A percentile compares a stretch with the other conserved stretches of the same genome.
Evolutionary conservation across 108 stramenopile species (phyloP).

Genomic region (Cyclotella baltica): DNA sequence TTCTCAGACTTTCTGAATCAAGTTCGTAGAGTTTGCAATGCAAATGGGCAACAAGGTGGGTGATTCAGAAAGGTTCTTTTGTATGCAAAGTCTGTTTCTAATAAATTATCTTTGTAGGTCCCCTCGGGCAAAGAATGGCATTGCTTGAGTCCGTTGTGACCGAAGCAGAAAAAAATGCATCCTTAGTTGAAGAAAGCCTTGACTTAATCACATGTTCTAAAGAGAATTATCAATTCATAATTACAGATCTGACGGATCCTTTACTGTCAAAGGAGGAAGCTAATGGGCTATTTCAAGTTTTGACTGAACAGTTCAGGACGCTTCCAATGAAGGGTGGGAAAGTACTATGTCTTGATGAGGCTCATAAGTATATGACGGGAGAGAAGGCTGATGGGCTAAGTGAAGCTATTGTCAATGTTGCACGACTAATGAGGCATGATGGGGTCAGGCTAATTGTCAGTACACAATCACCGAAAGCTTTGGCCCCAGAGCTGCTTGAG

Average conservation of each 20-base stretch:
- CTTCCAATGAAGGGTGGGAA: constrained; percentile 33
- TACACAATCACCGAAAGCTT: constrained; percentile 45
- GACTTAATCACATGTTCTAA: constrained; percentile 19
- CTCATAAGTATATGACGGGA: constrained; percentile 45
- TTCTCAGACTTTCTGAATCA: constrained; percentile 33
- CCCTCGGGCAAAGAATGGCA: constrained; percentile 44
- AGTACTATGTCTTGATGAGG: constrained; percentile 51
- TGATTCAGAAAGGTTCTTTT: no score
- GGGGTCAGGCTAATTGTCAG: constrained; percentile 43
- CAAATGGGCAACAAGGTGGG: constrained; percentile 22
- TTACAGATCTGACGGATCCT: constrained; percentile 56
- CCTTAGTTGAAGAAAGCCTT: constrained; percentile 21
- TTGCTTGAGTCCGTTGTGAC: constrained; percentile 42
- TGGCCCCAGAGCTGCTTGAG: constrained; percentile 47
- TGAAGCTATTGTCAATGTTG: constrained; percentile 48
- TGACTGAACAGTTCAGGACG: constrained; percentile 52
- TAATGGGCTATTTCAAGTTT: constrained; percentile 55
- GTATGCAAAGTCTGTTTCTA: no score
- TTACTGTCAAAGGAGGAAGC: constrained; percentile 53
- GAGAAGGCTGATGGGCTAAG: constrained; percentile 35
- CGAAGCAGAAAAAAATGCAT: constrained; percentile 25
- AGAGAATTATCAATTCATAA: constrained; percentile 20
- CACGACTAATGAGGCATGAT: constrained; percentile 53
- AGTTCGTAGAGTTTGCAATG: constrained; percentile 26
- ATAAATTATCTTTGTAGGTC: no score